phyloP scores from a whole-genome alignment of 306 rosid genomes.

The Erythrophleum fordii region DNA sequence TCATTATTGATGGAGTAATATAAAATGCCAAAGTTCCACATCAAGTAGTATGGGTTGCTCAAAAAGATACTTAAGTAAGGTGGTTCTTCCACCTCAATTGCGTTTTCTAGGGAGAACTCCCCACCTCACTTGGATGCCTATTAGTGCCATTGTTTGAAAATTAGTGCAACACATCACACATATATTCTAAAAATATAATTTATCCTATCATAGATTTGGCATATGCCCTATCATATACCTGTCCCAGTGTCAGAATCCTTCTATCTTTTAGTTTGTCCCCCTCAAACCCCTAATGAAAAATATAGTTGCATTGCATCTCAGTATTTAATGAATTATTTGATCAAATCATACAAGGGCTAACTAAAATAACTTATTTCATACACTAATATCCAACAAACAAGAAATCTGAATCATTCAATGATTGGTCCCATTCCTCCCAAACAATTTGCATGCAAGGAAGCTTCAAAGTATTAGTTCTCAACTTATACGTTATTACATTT shows the following conservation, averaged over 20 bases:
- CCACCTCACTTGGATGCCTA: too few species aligned
- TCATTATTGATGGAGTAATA: too few species aligned
- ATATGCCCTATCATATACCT: not conserved
- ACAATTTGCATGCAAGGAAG: slow-evolving; percentile 29
- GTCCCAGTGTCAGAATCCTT: slow-evolving; percentile 9
- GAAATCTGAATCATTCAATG: not conserved
- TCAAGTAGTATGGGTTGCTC: too few species aligned
- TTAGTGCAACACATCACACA: not conserved
- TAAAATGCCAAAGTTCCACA: too few species aligned
- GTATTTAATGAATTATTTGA: slow-evolving; percentile 2
- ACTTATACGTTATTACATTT: slow-evolving; percentile 10
- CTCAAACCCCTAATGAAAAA: not conserved
- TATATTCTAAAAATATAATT: not conserved
- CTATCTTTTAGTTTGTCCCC: not conserved
- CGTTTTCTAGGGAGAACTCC: too few species aligned
- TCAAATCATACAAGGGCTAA: not conserved
- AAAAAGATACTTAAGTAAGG: too few species aligned
- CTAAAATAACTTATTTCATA: not conserved
- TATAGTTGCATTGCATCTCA: not conserved
- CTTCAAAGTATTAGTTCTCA: not conserved
- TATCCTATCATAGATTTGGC: not conserved
- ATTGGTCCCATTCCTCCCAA: slow-evolving; percentile 11
- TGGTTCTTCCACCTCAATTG: too few species aligned
- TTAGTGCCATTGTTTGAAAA: not conserved
- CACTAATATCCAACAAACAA: slow-evolving; percentile 10